Conservation (phyloP, 2,329 filamentous ascomycete species). For the Whalleya microplaca region DNA sequence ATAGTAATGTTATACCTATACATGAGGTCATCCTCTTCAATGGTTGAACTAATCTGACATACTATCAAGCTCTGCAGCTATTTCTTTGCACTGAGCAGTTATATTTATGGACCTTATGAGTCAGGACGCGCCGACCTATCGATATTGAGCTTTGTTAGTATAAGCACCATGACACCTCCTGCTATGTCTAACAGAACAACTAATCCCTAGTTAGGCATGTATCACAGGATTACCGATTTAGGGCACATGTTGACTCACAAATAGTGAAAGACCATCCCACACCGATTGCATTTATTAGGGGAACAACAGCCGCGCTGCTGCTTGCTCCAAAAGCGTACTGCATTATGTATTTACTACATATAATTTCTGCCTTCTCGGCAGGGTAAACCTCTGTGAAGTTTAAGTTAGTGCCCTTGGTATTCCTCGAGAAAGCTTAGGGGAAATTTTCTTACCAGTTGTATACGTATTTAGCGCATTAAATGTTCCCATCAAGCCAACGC, state of each 20-base stretch:
- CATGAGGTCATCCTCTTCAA: no score
- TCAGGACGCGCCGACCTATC: no score
- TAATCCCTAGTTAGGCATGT: no score
- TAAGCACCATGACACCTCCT: no score
- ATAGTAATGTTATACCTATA: no score
- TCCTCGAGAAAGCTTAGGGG: neutral
- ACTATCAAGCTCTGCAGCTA: no score
- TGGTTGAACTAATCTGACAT: no score
- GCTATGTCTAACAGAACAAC: no score
- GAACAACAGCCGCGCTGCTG: constrained; percentile 31
- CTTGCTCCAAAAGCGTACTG: constrained; percentile 36
- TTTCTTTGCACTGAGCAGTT: no score
- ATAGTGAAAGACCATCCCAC: constrained; percentile 25
- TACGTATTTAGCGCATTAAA: constrained; percentile 22
- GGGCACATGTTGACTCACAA: neutral
- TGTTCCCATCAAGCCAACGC: constrained; percentile 10
- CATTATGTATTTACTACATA: constrained; percentile 35
- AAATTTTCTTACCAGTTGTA: constrained; percentile 1
- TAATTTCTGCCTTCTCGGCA: constrained; percentile 10
- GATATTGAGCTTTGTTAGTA: no score
- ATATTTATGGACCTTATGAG: no score
- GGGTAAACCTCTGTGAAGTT: constrained; percentile 2
- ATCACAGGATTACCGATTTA: no score
- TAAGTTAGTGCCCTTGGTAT: neutral
- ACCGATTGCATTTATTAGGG: constrained; percentile 35